phyloP scores from a whole-genome alignment of 169 alveolate species.

The Nephromyces sp. region DNA sequence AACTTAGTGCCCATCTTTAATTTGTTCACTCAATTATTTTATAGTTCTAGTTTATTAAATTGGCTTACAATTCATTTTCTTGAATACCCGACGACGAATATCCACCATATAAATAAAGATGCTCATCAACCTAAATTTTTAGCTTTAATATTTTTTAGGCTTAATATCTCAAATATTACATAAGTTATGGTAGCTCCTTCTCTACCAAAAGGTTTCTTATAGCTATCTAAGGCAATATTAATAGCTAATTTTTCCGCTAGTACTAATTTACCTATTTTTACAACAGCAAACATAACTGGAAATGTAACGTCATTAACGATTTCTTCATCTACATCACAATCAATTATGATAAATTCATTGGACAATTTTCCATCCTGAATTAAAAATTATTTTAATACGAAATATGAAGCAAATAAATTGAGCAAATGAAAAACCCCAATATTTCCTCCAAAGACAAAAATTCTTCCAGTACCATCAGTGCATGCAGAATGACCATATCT shows the following conservation, averaged over 20 bases:
- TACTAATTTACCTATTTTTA: too few species aligned
- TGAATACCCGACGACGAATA: constrained; percentile 6
- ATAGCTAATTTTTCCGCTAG: too few species aligned
- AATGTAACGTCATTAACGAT: neutral
- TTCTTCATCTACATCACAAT: constrained; percentile 12
- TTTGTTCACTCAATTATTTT: neutral
- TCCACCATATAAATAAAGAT: constrained; percentile 32
- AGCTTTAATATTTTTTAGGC: too few species aligned
- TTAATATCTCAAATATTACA: too few species aligned
- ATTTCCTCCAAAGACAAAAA: constrained; percentile 30
- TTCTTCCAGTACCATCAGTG: constrained; percentile 28
- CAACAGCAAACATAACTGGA: neutral
- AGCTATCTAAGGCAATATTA: too few species aligned
- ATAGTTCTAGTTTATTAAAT: neutral
- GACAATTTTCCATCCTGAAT: constrained; percentile 28
- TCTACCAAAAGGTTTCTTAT: too few species aligned
- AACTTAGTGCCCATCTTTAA: neutral
- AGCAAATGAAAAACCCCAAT: constrained; percentile 21
- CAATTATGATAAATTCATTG: constrained; percentile 27
- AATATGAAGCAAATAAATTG: too few species aligned
- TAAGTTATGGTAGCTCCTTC: too few species aligned
- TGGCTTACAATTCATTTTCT: neutral
- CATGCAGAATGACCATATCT: constrained; percentile 39
- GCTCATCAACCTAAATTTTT: too few species aligned
- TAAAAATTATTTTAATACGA: neutral